phyloP scores from a whole-genome alignment of 1,284 basidiomycete species.

The Cryptococcus sp. region DNA sequence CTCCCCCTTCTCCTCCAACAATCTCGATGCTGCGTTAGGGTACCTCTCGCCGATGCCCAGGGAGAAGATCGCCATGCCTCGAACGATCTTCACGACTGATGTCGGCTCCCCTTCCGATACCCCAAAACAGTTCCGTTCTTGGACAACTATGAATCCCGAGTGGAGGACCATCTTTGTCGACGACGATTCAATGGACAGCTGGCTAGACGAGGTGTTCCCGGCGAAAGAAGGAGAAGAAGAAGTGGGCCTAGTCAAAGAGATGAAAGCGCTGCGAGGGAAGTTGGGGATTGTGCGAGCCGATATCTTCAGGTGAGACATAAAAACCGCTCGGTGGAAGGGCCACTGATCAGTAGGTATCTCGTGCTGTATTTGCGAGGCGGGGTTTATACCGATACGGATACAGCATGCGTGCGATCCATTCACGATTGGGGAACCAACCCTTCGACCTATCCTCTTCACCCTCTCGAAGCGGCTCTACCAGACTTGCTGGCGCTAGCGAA shows the following conservation, averaged over 20 bases:
- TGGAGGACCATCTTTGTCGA: slow-evolving; percentile 16
- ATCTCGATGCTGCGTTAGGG: slow-evolving; percentile 2
- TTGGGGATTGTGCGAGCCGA: slow-evolving; percentile 22
- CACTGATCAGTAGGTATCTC: slow-evolving; percentile 27
- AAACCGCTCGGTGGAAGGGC: background rate
- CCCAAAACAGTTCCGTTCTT: slow-evolving; percentile 21
- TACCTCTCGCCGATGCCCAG: slow-evolving; percentile 2
- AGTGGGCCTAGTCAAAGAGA: slow-evolving; percentile 8
- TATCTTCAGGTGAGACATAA: slow-evolving; percentile 20
- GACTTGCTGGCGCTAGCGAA: slow-evolving; percentile 7
- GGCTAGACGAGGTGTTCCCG: slow-evolving; percentile 9
- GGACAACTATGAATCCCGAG: slow-evolving; percentile 17
- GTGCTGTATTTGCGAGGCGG: slow-evolving; percentile 27
- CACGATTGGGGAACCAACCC: slow-evolving; percentile 14
- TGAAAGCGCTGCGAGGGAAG: slow-evolving; percentile 8
- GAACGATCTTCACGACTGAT: slow-evolving; percentile 22
- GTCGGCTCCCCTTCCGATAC: slow-evolving; percentile 8
- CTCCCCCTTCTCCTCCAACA: background rate
- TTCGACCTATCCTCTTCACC: background rate
- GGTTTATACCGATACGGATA: slow-evolving; percentile 33
- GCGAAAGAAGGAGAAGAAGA: too few species aligned
- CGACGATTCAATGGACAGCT: slow-evolving; percentile 18
- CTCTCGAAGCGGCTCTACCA: slow-evolving; percentile 13
- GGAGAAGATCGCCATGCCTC: slow-evolving; percentile 8
- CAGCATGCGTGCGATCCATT: slow-evolving; percentile 21